Percentiles rank a stretch among this genome's conserved stretches.
Conservation (phyloP, 1,284 basidiomycete genomes). For the Sphagnurus paluster region DNA sequence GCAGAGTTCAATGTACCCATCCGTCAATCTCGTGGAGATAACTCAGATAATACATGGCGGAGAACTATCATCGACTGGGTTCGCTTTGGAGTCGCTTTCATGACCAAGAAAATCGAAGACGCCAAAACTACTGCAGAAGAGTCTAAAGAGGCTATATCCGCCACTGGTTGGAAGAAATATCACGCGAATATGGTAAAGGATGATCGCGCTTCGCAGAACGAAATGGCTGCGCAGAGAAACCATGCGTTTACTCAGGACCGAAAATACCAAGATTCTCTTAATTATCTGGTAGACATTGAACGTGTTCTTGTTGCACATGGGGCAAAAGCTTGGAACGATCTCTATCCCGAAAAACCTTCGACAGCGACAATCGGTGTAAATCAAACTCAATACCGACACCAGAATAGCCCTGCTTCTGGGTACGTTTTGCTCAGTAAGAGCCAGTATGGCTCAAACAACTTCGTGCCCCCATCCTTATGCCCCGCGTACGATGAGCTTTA, state of each 20-base stretch:
- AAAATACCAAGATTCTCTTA: slow-evolving; percentile 11
- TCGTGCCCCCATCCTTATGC: slow-evolving; percentile 30
- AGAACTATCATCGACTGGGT: slow-evolving; percentile 44
- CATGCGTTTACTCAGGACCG: neutral
- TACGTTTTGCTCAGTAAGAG: neutral
- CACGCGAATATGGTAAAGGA: slow-evolving; percentile 5
- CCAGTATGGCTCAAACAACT: neutral
- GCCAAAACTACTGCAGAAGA: too few relatives aligned
- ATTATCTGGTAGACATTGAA: slow-evolving; percentile 38
- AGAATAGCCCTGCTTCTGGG: neutral
- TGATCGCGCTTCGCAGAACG: too few relatives aligned
- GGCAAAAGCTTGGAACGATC: slow-evolving; percentile 45
- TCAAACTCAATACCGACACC: neutral
- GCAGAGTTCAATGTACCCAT: slow-evolving; percentile 38
- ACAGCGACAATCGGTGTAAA: neutral
- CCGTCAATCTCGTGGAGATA: slow-evolving; percentile 19
- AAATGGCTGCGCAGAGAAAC: neutral
- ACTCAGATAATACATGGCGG: slow-evolving; percentile 20
- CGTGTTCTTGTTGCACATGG: slow-evolving; percentile 34
- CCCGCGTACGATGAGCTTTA: slow-evolving; percentile 49
- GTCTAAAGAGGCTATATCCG: slow-evolving; percentile 5
- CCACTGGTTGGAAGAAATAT: slow-evolving; percentile 28
- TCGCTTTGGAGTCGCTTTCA: slow-evolving; percentile 26
- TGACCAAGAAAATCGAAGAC: slow-evolving; percentile 27
- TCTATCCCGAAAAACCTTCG: slow-evolving; percentile 31